These are phyloP conservation scores for Aureobasidium uvarum DNA, from an alignment of 2,329 filamentous ascomycete species.

Conservation along the genomic window DNA sequence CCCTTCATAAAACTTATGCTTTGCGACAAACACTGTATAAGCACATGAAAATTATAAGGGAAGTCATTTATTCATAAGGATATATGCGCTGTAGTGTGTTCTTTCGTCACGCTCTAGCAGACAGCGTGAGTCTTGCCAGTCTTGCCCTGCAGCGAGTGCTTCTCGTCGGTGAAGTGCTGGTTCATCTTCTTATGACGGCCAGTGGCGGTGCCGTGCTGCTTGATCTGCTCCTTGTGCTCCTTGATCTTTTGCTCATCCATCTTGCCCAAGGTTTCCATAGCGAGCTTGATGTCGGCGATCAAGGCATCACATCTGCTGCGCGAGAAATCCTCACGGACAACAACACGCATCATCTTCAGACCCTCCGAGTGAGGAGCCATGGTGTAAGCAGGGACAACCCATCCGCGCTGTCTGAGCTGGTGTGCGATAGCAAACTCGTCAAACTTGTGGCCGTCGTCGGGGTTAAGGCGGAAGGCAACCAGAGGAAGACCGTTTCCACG, in stretches of 20 bases:
- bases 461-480: conserved; percentile 78
- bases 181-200: conserved; percentile 40
- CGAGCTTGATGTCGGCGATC: conserved; percentile 74
- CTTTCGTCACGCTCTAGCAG: conserved; percentile 56
- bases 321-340: conserved; percentile 90
- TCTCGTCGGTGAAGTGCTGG: conserved; percentile 64
- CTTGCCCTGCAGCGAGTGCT: conserved; percentile 86
- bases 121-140: conserved; percentile 85
- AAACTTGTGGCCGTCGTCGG: conserved; percentile 53
- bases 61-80: conserved; percentile 17
- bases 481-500: conserved; percentile 78
- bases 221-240: conserved; percentile 58
- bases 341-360: conserved; percentile 88
- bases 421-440: conserved; percentile 66
- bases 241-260: conserved; percentile 72
- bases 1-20: not conserved
- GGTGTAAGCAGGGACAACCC: conserved; percentile 94
- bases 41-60: not conserved
- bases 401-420: conserved; percentile 79
- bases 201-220: conserved; percentile 31
- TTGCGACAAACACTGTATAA: not conserved
- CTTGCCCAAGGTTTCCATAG: conserved; percentile 61
- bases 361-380: conserved; percentile 86
- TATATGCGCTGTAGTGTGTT: not conserved
- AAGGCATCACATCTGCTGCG: conserved; percentile 77